Conservation (phyloP, 2,329 filamentous ascomycete species). For the Colletotrichum nymphaeae region DNA sequence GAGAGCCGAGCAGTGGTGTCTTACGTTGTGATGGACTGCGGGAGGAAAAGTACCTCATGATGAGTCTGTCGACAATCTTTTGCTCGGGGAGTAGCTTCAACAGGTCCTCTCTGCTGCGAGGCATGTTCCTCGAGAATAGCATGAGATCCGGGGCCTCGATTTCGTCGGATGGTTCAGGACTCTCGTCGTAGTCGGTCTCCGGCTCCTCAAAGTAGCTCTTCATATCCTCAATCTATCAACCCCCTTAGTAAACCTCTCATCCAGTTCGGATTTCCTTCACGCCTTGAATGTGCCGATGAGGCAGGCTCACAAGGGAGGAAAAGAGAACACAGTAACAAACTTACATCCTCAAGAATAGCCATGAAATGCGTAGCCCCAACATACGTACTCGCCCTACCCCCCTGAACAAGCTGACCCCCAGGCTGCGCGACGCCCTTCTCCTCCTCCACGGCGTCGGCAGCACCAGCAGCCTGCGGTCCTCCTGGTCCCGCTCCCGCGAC, state of each 20-base stretch:
- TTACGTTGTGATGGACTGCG: conserved; percentile 63
- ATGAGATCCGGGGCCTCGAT: conserved; percentile 55
- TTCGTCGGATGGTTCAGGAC: conserved; percentile 47
- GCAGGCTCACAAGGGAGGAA: background rate
- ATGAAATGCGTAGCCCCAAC: conserved; percentile 71
- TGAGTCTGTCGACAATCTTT: conserved; percentile 59
- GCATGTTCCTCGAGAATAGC: conserved; percentile 51
- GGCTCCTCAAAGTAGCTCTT: conserved; percentile 67
- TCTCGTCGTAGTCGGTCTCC: conserved; percentile 49
- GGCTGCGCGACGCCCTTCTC: conserved; percentile 36
- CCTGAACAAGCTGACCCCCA: conserved; percentile 56
- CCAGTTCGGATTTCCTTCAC: background rate
- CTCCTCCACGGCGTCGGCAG: background rate
- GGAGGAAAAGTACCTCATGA: conserved; percentile 65
- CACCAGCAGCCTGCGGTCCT: background rate
- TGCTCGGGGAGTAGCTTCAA: conserved; percentile 60
- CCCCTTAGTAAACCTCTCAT: no score
- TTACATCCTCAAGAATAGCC: conserved; percentile 70
- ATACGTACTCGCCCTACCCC: conserved; percentile 59
- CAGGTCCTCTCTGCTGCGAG: conserved; percentile 57
- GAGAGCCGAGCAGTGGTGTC: conserved; percentile 16
- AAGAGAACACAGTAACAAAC: conserved; percentile 35
- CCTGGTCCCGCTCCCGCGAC: background rate
- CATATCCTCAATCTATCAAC: conserved; percentile 63
- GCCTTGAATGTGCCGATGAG: background rate